Base-by-base conservation (phyloP, 176 grass and related monocot species). In the Raddia distichophylla region DNA sequence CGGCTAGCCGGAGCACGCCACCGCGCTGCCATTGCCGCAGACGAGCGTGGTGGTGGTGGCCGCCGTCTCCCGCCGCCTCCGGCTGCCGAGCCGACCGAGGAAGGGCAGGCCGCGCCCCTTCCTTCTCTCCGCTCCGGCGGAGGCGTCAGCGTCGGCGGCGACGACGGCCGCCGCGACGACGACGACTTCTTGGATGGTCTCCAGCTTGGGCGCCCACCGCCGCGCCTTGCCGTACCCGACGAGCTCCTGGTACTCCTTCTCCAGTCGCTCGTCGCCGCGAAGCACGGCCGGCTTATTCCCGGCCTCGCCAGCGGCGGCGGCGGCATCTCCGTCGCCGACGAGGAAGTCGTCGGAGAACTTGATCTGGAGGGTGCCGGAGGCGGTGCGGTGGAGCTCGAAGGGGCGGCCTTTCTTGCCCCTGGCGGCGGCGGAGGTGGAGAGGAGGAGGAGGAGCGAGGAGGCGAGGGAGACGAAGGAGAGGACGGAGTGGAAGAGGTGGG, bases 401-500 rank as follows among this genome's bases (percentile, higher is more conserved):
- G 90, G 95, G 47, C 89, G 82, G 6, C 5, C 70, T 43, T 60
- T 83, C 69, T 75, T 71, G 2, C n/a, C 64, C 18, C 5, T 56
- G 11, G 45, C 10, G 58, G 48, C 5, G 42, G 35, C 4, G 8
- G 53, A 1, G 17, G 75, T 10, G 10, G 73, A 68, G 19, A 70
- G 77, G 7, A 78, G 50, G 2, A 85, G 69, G 18, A 92, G 67
- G 0, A 97, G 77, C 14, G 95, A 92, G 32, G 95, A 89, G 4
- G 92, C 92, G 22, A 98, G 92, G 5, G 92, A 86, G 47, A 98
- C 95, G 78, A 98, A 98, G 16, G 92, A 94, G 73, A 98, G 90
- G 1, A 93, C 92, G 13, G 95, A 94, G 78, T 85, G 95, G 88
- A 98, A 98, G 81, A 98, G 91, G 67, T 98, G 95, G 0, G 88